Evolutionary conservation across 805 yeast species (phyloP).

Genomic region (Cephaloascus albidus): DNA sequence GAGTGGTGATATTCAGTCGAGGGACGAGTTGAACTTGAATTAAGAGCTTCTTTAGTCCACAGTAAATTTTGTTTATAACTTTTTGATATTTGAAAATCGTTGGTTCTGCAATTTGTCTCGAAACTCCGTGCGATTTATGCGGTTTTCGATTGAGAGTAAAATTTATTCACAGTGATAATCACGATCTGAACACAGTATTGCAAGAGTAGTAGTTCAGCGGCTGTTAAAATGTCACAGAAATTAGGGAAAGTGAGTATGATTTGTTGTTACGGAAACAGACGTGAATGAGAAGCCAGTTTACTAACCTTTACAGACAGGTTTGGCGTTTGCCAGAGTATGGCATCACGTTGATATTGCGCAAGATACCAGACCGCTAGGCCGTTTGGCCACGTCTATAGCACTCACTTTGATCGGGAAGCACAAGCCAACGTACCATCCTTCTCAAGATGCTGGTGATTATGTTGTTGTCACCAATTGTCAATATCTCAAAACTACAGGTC

Average conservation of each 20-base stretch:
- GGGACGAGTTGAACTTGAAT: no score
- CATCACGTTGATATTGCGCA: slow-evolving; percentile 88
- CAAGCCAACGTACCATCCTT: slow-evolving; percentile 74
- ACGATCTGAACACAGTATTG: no score
- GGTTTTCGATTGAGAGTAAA: no score
- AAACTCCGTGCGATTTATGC: no score
- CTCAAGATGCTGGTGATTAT: slow-evolving; percentile 87
- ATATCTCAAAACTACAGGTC: slow-evolving; percentile 74
- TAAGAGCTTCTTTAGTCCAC: no score
- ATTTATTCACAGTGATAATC: no score
- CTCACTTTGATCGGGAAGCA: slow-evolving; percentile 91
- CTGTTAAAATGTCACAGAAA: slow-evolving; percentile 31
- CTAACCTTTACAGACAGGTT: slow-evolving; percentile 36
- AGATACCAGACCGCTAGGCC: slow-evolving; percentile 82
- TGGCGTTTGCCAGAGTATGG: slow-evolving; percentile 84
- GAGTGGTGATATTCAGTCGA: no score
- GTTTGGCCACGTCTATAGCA: slow-evolving; percentile 86
- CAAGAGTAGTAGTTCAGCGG: no score
- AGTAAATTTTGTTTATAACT: no score
- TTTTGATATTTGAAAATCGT: no score
- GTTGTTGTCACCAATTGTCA: slow-evolving; percentile 94
- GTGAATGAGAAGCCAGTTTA: slow-evolving; percentile 1
- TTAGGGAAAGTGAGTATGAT: slow-evolving; percentile 25
- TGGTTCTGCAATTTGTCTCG: no score
- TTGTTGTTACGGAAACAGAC: background rate